Evolutionary conservation across 2,329 filamentous ascomycete genomes (phyloP).

Genomic region (Ceratocystis smalleyi): DNA sequence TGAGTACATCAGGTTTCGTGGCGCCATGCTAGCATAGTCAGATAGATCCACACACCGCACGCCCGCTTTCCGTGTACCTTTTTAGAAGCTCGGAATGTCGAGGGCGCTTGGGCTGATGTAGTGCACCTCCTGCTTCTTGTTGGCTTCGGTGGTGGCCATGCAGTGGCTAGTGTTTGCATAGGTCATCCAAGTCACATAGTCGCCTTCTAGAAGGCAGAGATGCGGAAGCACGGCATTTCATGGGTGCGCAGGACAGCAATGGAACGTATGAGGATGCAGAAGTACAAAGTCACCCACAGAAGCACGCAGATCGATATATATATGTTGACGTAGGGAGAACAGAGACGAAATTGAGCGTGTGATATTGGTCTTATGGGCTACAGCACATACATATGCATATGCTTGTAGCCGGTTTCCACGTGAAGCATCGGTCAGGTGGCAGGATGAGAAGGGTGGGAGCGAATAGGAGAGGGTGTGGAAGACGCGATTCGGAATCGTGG

Average conservation of each 20-base stretch:
- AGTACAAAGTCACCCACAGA: neutral
- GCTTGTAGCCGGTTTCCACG: constrained; percentile 8
- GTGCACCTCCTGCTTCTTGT: neutral
- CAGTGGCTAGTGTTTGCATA: neutral
- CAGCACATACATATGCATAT: constrained; percentile 32
- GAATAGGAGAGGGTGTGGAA: neutral
- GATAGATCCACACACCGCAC: neutral
- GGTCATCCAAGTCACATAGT: neutral
- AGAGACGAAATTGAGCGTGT: neutral
- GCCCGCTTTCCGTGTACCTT: too few relatives aligned
- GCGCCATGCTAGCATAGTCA: neutral
- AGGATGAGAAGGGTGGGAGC: neutral
- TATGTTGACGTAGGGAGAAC: neutral
- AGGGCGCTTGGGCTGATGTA: neutral
- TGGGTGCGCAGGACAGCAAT: neutral
- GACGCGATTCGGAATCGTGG: neutral
- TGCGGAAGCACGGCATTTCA: neutral
- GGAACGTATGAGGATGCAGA: neutral
- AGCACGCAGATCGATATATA: neutral
- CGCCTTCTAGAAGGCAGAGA: neutral
- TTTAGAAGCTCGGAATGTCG: too few relatives aligned
- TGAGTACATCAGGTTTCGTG: too few relatives aligned
- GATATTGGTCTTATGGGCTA: constrained; percentile 19
- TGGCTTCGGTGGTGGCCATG: neutral
- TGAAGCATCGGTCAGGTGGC: too few relatives aligned